A percentile compares a stretch with the other conserved stretches of the same genome.
Conservation (phyloP, 2,329 filamentous ascomycete genomes). For the Penicillium sp. region DNA sequence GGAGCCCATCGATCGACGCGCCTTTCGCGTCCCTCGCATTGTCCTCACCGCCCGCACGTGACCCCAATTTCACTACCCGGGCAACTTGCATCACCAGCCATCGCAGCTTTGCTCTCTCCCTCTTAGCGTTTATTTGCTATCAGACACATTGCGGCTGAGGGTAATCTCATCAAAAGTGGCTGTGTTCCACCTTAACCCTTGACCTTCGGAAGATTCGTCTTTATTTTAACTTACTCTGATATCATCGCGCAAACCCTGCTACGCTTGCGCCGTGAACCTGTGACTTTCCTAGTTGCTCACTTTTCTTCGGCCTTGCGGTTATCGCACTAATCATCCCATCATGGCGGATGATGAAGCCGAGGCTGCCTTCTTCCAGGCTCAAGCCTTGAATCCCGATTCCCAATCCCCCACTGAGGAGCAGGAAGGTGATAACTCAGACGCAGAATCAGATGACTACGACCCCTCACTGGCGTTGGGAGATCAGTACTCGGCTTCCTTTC, state of each 20-base stretch:
- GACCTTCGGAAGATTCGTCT: not conserved
- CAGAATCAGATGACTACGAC: conserved; percentile 56
- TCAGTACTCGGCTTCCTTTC: conserved; percentile 36
- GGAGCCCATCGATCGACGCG: conserved; percentile 25
- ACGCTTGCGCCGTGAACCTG: not conserved
- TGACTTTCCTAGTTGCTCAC: not conserved
- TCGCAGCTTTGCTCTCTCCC: conserved; percentile 1
- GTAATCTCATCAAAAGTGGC: conserved; percentile 5
- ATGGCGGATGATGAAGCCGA: conserved; percentile 56
- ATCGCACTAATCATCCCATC: conserved; percentile 12
- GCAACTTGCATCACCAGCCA: conserved; percentile 6
- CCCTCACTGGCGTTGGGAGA: conserved; percentile 49
- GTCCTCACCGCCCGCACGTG: conserved; percentile 37
- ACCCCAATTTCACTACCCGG: conserved; percentile 5
- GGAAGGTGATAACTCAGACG: conserved; percentile 53
- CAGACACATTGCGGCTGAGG: conserved; percentile 3
- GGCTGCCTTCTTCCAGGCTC: conserved; percentile 52
- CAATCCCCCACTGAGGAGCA: conserved; percentile 49
- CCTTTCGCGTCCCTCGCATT: conserved; percentile 27
- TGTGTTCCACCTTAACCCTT: conserved; percentile 3
- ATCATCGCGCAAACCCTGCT: conserved; percentile 6
- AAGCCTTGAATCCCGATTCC: conserved; percentile 44
- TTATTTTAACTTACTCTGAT: not conserved
- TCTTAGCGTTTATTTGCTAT: not conserved
- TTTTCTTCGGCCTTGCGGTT: not conserved